A percentile compares a stretch with the other conserved stretches of the same genome.
Evolutionary conservation across 2,329 filamentous ascomycete species (phyloP).

Genomic region (Sporothrix sp.): DNA sequence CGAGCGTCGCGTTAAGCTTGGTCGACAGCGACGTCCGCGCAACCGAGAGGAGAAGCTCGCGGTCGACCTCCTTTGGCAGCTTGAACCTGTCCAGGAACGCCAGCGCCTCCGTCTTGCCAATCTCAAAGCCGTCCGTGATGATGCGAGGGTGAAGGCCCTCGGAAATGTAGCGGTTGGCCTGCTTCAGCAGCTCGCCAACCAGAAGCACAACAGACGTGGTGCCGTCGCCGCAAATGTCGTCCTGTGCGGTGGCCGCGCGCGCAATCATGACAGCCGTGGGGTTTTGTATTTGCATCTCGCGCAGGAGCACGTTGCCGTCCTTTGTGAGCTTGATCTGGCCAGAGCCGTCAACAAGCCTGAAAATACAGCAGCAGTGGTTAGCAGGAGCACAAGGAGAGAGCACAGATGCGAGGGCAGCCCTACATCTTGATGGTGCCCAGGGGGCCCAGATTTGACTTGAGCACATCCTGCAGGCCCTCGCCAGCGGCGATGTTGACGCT

Average conservation of each 20-base stretch:
- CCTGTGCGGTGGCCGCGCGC: slow-evolving; percentile 85
- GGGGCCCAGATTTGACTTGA: slow-evolving; percentile 92
- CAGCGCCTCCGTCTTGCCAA: slow-evolving; percentile 85
- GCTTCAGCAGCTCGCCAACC: slow-evolving; percentile 94
- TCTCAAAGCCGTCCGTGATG: slow-evolving; percentile 94
- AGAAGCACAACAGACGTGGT: slow-evolving; percentile 93
- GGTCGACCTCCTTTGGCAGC: slow-evolving; percentile 75
- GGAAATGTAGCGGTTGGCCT: slow-evolving; percentile 90
- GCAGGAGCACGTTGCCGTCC: slow-evolving; percentile 80
- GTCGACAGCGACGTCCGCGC: slow-evolving; percentile 91
- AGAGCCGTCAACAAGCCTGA: slow-evolving; percentile 60
- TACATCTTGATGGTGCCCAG: slow-evolving; percentile 95
- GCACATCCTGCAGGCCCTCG: slow-evolving; percentile 85
- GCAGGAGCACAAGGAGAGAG: neutral
- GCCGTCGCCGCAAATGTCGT: slow-evolving; percentile 96
- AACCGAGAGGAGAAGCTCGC: slow-evolving; percentile 86
- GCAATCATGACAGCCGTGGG: slow-evolving; percentile 85
- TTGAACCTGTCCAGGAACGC: slow-evolving; percentile 97
- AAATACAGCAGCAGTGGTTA: no score
- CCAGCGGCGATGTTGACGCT: slow-evolving; percentile 94
- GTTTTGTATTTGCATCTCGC: slow-evolving; percentile 92
- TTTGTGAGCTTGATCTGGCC: slow-evolving; percentile 97
- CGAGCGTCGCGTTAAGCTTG: slow-evolving; percentile 83
- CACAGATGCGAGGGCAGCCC: slow-evolving; percentile 4
- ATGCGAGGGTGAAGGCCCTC: slow-evolving; percentile 96